Percentiles rank a stretch among this genome's conserved stretches.
Conservation (phyloP, 2,329 filamentous ascomycete species). For the Aspergillaceae sp. region DNA sequence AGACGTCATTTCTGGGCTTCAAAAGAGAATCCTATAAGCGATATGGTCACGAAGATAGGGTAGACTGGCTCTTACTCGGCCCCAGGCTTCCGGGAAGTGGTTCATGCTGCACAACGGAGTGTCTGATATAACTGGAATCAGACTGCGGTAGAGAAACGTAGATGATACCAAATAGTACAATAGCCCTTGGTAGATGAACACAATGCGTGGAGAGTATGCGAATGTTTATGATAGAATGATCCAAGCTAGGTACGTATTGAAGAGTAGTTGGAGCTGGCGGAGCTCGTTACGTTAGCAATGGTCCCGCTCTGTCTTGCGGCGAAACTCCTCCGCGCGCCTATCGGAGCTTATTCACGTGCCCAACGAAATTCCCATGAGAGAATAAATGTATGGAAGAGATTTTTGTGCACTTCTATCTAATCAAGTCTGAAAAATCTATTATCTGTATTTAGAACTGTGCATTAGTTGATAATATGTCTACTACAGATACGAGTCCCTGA, state of each 20-base stretch:
- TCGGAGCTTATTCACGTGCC: conserved; percentile 9
- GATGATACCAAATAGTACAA: not conserved
- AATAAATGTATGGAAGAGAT: too few relatives aligned
- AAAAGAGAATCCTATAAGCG: conserved; percentile 7
- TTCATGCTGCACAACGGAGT: conserved; percentile 44
- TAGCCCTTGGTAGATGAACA: not conserved
- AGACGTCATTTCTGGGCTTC: conserved; percentile 93
- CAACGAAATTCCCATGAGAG: too few relatives aligned
- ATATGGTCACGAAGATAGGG: conserved; percentile 9
- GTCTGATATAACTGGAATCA: not conserved
- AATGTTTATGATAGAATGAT: conserved; percentile 6
- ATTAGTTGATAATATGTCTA: not conserved
- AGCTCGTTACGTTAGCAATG: conserved; percentile 21
- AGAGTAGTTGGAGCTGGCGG: conserved; percentile 29
- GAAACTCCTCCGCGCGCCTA: conserved; percentile 7
- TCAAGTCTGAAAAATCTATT: too few relatives aligned
- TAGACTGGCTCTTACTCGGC: conserved; percentile 41
- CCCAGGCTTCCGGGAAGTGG: conserved; percentile 58
- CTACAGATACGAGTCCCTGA: too few relatives aligned
- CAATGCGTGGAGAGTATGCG: conserved; percentile 8
- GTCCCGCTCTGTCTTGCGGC: conserved; percentile 5
- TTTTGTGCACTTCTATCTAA: too few relatives aligned
- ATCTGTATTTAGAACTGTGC: too few relatives aligned
- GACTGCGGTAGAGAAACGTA: not conserved
- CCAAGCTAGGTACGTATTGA: conserved; percentile 10